A percentile compares a stretch with the other conserved stretches of the same genome.
These are phyloP conservation scores for Aspergillus bertholletiae DNA, from an alignment of 495 filamentous ascomycete genomes.

Conservation along the genomic window DNA sequence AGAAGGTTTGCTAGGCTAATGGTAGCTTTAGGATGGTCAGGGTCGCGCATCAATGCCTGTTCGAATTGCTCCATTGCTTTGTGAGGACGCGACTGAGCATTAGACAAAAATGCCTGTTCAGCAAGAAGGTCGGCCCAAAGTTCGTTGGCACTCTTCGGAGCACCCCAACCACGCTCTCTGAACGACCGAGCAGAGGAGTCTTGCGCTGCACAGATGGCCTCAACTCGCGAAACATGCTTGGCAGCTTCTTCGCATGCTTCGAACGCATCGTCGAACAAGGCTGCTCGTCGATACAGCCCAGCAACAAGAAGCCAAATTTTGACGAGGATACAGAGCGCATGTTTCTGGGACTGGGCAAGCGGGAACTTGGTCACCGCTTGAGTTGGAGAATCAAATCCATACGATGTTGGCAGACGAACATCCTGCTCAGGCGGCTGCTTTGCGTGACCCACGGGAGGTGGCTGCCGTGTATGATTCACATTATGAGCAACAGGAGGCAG, in stretches of 20 bases:
- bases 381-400: conserved; percentile 45
- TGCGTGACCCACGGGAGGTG: conserved; percentile 41
- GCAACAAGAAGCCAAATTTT: conserved; percentile 87
- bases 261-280: conserved; percentile 69
- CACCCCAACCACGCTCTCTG: conserved; percentile 65
- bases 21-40: conserved; percentile 75
- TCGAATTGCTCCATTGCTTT: conserved; percentile 73
- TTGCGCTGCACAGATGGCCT: conserved; percentile 37
- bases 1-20: conserved; percentile 80
- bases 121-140: conserved; percentile 76
- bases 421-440: conserved; percentile 51
- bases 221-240: conserved; percentile 55
- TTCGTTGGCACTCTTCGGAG: conserved; percentile 70
- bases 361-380: conserved; percentile 35
- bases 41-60: conserved; percentile 66
- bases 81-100: conserved; percentile 59
- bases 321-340: conserved; percentile 60
- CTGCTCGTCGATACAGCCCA: conserved; percentile 79
- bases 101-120: conserved; percentile 68
- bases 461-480: conserved; percentile 36
- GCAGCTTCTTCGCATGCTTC: conserved; percentile 79
- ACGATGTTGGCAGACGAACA: conserved; percentile 41
- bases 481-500: conserved; percentile 50
- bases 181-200: conserved; percentile 51
- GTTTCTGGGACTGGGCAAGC: conserved; percentile 45